Base-by-base conservation (phyloP, 345 rosid genomes). In the Limnanthes douglasii region DNA sequence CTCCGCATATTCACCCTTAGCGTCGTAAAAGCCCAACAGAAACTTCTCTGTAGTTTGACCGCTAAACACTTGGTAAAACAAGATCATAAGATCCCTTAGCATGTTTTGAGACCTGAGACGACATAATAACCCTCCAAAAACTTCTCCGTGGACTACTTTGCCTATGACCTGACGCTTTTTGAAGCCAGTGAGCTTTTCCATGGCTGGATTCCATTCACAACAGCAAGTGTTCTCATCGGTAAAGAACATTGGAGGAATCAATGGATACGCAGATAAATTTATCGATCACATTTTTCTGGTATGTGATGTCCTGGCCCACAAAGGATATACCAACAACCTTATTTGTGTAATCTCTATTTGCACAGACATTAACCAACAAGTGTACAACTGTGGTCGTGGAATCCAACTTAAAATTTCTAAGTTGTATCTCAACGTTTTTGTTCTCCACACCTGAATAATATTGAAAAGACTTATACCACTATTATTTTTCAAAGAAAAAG, bases 201-300 rank as follows among this genome's bases (percentile, higher is more conserved):
- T 72, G 37, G 94, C 83, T 24, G 76, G 65, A 18, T 81, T 81
- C 94, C 96, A 86, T 54, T 86, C 96, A 6, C 81, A 81, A 54
- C 96, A 86, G 58, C 69, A 72, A 40, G 78, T 86, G 2, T 70
- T 70, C 61, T 68, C 84, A 39, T 86, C 92, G 18, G 92, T 63
- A 11, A 83, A 78, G 35, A 86, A 86, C 53, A 86, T 81, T 8
- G 96, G 94, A 23, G 96, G 96, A 50, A 86, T 81, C 37, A 80
- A 50, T 6, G 96, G 94, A 37, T 51, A 74, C 28, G 59, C 80
- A 70, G 8, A 77, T 60, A 63, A 86, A 86, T 42, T 68, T 86
- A 51, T 86, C 84, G 45, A 55, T 58, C 41, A 64, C 54, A 21
- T 54, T 56, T 55, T 70, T 74, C 68, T 86, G 86, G 8, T 50